Percentiles rank a stretch among this genome's conserved stretches.
Conservation (phyloP, 768 basidiomycete genomes). For the Lactarius sp. region DNA sequence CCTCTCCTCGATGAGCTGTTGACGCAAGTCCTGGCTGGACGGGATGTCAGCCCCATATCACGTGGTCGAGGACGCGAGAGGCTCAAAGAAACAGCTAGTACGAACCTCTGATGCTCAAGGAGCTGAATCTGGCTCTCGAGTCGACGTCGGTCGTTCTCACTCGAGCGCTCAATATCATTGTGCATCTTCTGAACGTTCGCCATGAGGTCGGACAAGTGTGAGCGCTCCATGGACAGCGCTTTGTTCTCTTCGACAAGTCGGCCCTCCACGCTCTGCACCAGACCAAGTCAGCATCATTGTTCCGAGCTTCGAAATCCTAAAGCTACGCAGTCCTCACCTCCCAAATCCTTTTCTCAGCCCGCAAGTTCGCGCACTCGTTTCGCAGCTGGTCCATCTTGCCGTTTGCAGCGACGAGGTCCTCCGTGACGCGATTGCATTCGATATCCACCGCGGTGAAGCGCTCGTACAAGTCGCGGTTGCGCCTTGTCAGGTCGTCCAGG, state of each 20-base stretch:
- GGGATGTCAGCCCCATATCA: neutral
- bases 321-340: constrained; percentile 48
- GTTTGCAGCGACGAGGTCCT: constrained; percentile 57
- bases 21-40: constrained; percentile 65
- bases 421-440: constrained; percentile 61
- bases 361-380: constrained; percentile 81
- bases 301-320: neutral
- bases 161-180: constrained; percentile 76
- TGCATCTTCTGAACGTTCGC: constrained; percentile 88
- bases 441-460: constrained; percentile 73
- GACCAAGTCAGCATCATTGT: neutral
- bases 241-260: constrained; percentile 86
- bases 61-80: neutral
- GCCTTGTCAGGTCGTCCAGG: constrained; percentile 58
- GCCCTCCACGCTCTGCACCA: constrained; percentile 60
- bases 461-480: constrained; percentile 68
- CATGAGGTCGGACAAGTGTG: constrained; percentile 84
- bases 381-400: constrained; percentile 69
- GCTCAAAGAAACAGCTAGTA: too few relatives aligned
- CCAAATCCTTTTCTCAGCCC: constrained; percentile 92
- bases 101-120: constrained; percentile 79
- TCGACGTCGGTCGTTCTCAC: constrained; percentile 76
- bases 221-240: constrained; percentile 70
- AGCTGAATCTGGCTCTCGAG: constrained; percentile 76
- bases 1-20: constrained; percentile 67